Conservation (phyloP, 2,329 filamentous ascomycete species). For the Tolypocladium tundrense region DNA sequence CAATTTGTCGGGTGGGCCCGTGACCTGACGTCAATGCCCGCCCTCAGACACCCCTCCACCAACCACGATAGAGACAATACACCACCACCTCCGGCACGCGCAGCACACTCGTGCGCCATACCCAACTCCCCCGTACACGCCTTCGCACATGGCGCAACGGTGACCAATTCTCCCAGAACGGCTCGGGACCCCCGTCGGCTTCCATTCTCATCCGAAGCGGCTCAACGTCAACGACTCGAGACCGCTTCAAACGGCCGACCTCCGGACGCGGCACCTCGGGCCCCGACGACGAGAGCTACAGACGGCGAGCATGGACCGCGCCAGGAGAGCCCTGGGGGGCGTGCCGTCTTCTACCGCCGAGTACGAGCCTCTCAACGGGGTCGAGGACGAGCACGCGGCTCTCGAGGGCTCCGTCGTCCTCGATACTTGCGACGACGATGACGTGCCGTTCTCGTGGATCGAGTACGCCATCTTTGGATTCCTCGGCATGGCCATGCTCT, state of each 20-base stretch:
- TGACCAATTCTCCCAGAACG: background rate
- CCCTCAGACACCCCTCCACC: background rate
- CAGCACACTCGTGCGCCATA: background rate
- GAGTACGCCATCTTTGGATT: conserved; percentile 81
- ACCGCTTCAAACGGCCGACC: background rate
- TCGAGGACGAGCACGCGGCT: conserved; percentile 12
- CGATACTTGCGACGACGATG: conserved; percentile 18
- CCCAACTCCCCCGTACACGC: background rate
- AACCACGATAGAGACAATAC: background rate
- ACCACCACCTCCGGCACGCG: background rate
- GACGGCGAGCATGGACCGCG: conserved; percentile 14
- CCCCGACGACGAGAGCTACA: background rate
- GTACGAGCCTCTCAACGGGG: conserved; percentile 21
- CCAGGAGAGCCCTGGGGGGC: conserved; percentile 12
- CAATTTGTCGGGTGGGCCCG: background rate
- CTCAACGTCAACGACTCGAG: background rate
- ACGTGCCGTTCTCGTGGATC: conserved; percentile 64
- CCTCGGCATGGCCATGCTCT: conserved; percentile 87
- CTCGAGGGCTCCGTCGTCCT: conserved; percentile 10
- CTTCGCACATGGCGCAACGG: background rate
- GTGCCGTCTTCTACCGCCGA: conserved; percentile 14
- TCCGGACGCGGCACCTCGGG: background rate
- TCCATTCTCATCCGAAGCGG: background rate
- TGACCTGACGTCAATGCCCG: background rate
- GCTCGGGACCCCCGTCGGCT: background rate